Base-by-base conservation (phyloP, 768 basidiomycete species). In the Chlorophyllum brunneum region DNA sequence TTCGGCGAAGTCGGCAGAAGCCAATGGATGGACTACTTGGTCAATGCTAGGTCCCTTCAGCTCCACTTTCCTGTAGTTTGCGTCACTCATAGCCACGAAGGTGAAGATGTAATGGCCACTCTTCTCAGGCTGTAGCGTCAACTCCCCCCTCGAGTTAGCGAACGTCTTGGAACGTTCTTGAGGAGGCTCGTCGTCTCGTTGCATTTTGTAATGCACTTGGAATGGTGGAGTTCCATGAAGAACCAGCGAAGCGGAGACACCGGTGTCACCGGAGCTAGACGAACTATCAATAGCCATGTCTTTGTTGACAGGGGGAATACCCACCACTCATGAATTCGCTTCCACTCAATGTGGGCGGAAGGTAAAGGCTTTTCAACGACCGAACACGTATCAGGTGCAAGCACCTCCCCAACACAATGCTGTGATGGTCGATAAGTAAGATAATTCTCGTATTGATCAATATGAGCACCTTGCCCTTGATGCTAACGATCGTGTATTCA, bases 201-300 rank as follows among this genome's bases (percentile, higher is more conserved):
- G 85, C 51, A 81, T 79, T 10, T 76, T 80, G 66, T 94, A 97
- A 61, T 81, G 81, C 9, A 95, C 81, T 43, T 79, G 77, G 79
- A 97, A 98, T 5, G 95, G 95, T 23, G 94, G 86, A 3, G 86
- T 86, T 13, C 95, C 95, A 44, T 86, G 88, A 43, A 98, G 76
- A 52, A 94, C 79, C 44, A 97, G 80, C 3, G 87, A 83, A 2
- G 90, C 93, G 10, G 86, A 86, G 41, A 95, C 90, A 6, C 95
- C 95, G 15, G 89, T 93, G 60, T 97, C 95, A 1, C 91, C 88
- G 43, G 91, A 91, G 65, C 89, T 92, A 57, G 29, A 45, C 5
- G 23, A 36, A 13, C 37, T 23, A 56, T 53, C 16, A 53, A 42
- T 48, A 11, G 39, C 56, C 20, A 36, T 36, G 30, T n/a, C 42